Percentiles rank a stretch among this genome's conserved stretches.
phyloP scores from a whole-genome alignment of 73 alveolate genomes.

The Paramecium primaurelia region DNA sequence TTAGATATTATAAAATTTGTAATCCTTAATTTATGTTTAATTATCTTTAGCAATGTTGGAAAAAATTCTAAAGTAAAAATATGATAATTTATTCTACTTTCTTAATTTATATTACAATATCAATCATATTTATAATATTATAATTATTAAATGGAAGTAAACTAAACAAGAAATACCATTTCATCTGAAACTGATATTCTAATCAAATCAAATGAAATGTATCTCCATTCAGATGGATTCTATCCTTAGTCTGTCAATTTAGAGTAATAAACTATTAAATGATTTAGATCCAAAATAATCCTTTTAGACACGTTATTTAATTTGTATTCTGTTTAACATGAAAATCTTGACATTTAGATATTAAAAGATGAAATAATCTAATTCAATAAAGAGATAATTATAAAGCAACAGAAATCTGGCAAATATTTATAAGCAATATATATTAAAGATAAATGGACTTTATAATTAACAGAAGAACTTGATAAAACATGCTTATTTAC shows the following conservation, averaged over 20 bases:
- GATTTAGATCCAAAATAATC: not conserved
- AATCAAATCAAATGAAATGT: not conserved
- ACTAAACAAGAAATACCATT: not conserved
- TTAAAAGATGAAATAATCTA: not conserved
- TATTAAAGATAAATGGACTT: not conserved
- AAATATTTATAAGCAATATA: not conserved
- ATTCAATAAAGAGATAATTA: not conserved
- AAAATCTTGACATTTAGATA: not conserved
- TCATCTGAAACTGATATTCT: not conserved
- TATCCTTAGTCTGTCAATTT: not conserved
- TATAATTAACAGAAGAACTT: not conserved
- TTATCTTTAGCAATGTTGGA: conserved; percentile 16
- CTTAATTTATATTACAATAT: not conserved
- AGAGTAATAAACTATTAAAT: not conserved
- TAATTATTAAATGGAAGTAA: not conserved
- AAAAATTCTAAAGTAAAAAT: not conserved
- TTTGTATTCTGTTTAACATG: not conserved
- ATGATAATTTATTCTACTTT: not conserved
- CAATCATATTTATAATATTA: not conserved
- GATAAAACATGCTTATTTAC: not conserved
- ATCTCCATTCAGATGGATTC: not conserved
- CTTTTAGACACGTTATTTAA: not conserved
- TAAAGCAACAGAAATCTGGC: not conserved
- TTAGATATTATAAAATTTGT: not conserved
- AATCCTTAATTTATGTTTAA: not conserved